Percentiles rank a stretch among this genome's conserved stretches.
These are phyloP conservation scores for Epichloe sibirici DNA, from an alignment of 2,329 filamentous ascomycete species.

Conservation along the genomic window DNA sequence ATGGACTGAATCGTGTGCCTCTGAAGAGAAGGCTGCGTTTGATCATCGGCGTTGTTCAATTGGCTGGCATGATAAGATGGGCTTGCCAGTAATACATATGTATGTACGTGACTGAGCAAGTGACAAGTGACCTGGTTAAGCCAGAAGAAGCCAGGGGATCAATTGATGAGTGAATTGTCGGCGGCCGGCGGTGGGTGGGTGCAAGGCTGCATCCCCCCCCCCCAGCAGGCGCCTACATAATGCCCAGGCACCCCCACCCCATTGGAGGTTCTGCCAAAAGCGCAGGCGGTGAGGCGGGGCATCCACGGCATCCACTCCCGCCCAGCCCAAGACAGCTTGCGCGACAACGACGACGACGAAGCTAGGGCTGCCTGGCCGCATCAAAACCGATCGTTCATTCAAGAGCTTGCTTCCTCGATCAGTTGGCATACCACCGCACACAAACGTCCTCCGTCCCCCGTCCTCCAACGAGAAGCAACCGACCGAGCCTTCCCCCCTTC, in stretches of 20 bases:
- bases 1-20: neutral
- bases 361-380: conserved; percentile 11
- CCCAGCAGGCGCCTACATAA: too few species aligned
- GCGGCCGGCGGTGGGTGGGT: too few species aligned
- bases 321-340: conserved; percentile 4
- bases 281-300: conserved; percentile 11
- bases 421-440: conserved; percentile 3
- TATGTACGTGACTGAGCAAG: too few species aligned
- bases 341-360: conserved; percentile 12
- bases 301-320: conserved; percentile 4
- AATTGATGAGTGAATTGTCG: too few species aligned
- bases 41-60: neutral
- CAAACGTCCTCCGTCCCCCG: neutral
- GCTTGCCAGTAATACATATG: too few species aligned
- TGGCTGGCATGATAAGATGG: neutral
- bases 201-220: too few species aligned
- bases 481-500: conserved; percentile 1
- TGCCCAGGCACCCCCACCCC: too few species aligned
- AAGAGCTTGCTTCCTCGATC: conserved; percentile 5
- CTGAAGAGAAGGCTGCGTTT: neutral
- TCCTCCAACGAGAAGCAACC: neutral
- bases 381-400: conserved; percentile 9
- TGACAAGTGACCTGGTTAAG: too few species aligned
- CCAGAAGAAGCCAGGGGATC: too few species aligned
- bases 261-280: neutral